A percentile compares a stretch with the other conserved stretches of the same genome.
Evolutionary conservation across 495 filamentous ascomycete genomes (phyloP).

Genomic region (Ramalina intermedia): DNA sequence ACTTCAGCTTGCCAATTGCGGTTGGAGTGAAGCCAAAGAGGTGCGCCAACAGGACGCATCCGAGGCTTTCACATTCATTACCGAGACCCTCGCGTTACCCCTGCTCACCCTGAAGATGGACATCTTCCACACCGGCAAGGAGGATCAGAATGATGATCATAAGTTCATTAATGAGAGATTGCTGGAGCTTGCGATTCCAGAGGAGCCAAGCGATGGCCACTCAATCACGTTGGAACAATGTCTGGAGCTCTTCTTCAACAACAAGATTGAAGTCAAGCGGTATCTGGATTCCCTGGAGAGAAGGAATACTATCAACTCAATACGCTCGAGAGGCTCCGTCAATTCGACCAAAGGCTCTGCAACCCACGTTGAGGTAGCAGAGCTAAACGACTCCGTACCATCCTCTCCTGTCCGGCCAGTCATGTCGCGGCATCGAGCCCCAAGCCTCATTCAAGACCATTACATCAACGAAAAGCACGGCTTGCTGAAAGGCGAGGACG

Average conservation of each 20-base stretch:
- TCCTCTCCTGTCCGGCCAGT: conserved; percentile 20
- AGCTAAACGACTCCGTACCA: conserved; percentile 31
- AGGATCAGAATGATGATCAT: conserved; percentile 73
- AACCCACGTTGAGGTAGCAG: conserved; percentile 46
- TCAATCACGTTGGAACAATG: conserved; percentile 74
- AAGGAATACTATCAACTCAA: conserved; percentile 39
- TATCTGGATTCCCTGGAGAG: conserved; percentile 46
- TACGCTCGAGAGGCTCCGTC: conserved; percentile 26
- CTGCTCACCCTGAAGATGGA: conserved; percentile 88
- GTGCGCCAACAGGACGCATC: conserved; percentile 82
- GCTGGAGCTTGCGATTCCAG: conserved; percentile 71
- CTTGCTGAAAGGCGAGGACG: conserved; percentile 19
- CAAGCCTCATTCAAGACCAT: conserved; percentile 50
- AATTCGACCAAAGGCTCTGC: conserved; percentile 37
- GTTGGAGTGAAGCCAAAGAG: conserved; percentile 70
- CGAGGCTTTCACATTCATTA: conserved; percentile 90
- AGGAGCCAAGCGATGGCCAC: conserved; percentile 40
- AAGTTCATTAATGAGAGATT: conserved; percentile 84
- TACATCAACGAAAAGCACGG: conserved; percentile 33
- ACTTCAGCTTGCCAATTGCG: conserved; percentile 68
- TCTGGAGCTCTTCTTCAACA: conserved; percentile 89
- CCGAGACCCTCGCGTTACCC: conserved; percentile 72
- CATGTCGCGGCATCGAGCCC: conserved; percentile 28
- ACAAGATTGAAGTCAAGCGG: conserved; percentile 76
- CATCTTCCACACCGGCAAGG: conserved; percentile 78